Evolutionary conservation across 108 stramenopile genomes (phyloP).

Genomic region (Nitzschia palea): DNA sequence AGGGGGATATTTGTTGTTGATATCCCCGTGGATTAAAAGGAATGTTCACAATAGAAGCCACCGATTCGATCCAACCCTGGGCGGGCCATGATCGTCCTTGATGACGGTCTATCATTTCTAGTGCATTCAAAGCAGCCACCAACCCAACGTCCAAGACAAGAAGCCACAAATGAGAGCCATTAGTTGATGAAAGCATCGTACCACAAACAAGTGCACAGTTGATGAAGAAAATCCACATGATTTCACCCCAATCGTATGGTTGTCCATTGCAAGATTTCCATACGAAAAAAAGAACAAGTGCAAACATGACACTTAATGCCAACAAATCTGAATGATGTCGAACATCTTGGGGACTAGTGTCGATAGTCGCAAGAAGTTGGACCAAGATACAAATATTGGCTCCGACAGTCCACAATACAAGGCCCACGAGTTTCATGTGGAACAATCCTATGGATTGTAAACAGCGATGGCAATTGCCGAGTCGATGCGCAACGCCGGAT

Average conservation of each 20-base stretch:
- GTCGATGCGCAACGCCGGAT: neutral
- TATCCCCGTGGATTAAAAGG: too few relatives aligned
- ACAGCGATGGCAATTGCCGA: neutral
- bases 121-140: neutral
- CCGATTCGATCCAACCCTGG: too few relatives aligned
- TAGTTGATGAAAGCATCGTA: neutral
- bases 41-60: too few relatives aligned
- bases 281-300: neutral
- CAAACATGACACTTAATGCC: conserved; percentile 1
- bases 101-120: too few relatives aligned
- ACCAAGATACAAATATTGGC: neutral
- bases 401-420: neutral
- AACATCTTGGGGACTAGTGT: neutral
- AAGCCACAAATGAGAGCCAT: conserved; percentile 1
- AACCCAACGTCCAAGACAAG: neutral
- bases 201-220: neutral
- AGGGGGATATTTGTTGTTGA: too few relatives aligned
- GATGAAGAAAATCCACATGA: neutral
- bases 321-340: neutral
- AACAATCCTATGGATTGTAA: neutral
- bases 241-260: neutral
- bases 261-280: conserved; percentile 3
- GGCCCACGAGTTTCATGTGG: neutral
- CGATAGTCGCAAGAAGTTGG: neutral
- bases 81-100: too few relatives aligned